Percentiles rank a stretch among this genome's conserved stretches.
These are phyloP conservation scores for Tremella yokohamensis DNA, from an alignment of 768 basidiomycete genomes.

Conservation along the genomic window DNA sequence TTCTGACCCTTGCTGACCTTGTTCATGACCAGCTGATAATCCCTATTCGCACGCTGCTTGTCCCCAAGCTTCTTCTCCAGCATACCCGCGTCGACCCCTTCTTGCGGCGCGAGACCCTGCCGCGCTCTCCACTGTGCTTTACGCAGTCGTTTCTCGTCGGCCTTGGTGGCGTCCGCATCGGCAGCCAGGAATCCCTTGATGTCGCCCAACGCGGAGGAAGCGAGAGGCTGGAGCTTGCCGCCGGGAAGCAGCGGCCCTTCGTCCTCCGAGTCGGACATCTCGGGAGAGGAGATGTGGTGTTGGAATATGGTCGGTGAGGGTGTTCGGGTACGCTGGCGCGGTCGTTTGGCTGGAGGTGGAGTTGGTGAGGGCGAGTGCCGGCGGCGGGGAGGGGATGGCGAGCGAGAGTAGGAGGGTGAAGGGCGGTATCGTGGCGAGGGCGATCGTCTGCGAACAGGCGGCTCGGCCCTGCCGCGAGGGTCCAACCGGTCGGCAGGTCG, in stretches of 20 bases:
- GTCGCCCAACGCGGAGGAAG: slow-evolving; percentile 75
- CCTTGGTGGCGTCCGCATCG: slow-evolving; percentile 64
- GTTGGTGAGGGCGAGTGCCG: slow-evolving; percentile 12
- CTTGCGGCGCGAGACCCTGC: slow-evolving; percentile 46
- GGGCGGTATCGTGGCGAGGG: too few species aligned
- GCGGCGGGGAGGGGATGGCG: slow-evolving; percentile 7
- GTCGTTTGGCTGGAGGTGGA: background rate
- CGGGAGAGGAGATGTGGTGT: slow-evolving; percentile 18
- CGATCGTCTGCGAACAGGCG: too few species aligned
- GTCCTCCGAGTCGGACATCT: slow-evolving; percentile 27
- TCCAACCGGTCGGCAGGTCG: too few species aligned
- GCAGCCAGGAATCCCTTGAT: slow-evolving; percentile 76
- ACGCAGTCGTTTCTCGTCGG: slow-evolving; percentile 66
- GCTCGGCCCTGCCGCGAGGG: too few species aligned
- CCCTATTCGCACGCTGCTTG: slow-evolving; percentile 36
- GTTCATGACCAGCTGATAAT: slow-evolving; percentile 39
- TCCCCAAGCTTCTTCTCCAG: slow-evolving; percentile 25
- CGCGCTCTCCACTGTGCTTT: slow-evolving; percentile 58
- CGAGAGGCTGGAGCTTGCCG: slow-evolving; percentile 65
- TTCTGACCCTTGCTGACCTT: slow-evolving; percentile 30
- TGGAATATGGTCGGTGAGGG: slow-evolving; percentile 8
- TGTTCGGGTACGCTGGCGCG: background rate
- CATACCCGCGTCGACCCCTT: slow-evolving; percentile 21
- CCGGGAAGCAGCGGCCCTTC: slow-evolving; percentile 9
- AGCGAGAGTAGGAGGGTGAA: slow-evolving; percentile 13